phyloP scores from a whole-genome alignment of 768 basidiomycete species.

The Coprinopsis sp. region DNA sequence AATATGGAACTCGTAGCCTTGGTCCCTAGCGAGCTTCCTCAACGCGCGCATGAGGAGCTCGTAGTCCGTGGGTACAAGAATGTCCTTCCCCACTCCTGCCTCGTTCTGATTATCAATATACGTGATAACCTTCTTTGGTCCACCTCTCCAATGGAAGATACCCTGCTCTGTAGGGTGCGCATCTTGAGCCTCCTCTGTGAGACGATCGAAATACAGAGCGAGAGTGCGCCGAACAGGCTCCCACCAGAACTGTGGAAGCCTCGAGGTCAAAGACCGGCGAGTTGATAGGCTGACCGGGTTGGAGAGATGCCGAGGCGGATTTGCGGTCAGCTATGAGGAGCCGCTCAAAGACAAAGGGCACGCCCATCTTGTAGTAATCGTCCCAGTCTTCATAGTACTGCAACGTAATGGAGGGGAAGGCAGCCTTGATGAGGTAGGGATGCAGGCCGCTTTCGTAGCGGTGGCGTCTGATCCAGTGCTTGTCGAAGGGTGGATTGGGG shows the following conservation, averaged over 20 bases:
- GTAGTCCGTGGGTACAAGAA: slow-evolving; percentile 51
- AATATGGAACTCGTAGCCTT: slow-evolving; percentile 53
- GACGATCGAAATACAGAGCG: slow-evolving; percentile 33
- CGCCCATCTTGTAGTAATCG: slow-evolving; percentile 62
- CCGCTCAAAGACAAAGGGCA: slow-evolving; percentile 72
- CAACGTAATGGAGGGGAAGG: slow-evolving; percentile 65
- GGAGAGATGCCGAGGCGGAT: slow-evolving; percentile 42
- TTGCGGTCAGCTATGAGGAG: slow-evolving; percentile 72
- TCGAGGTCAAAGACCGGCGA: slow-evolving; percentile 40
- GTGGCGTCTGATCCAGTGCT: slow-evolving; percentile 35
- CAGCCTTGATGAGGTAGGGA: slow-evolving; percentile 63
- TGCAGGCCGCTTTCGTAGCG: slow-evolving; percentile 65
- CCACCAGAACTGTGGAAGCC: slow-evolving; percentile 65
- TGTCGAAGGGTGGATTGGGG: slow-evolving; percentile 28
- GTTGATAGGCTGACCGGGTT: slow-evolving; percentile 36
- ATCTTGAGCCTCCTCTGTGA: slow-evolving; percentile 3
- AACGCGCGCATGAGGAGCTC: slow-evolving; percentile 56
- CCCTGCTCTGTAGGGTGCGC: slow-evolving; percentile 13
- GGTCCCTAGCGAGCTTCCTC: slow-evolving; percentile 41
- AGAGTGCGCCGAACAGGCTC: slow-evolving; percentile 46
- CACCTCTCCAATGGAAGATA: slow-evolving; percentile 19
- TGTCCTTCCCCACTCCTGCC: slow-evolving; percentile 35
- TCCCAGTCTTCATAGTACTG: slow-evolving; percentile 74
- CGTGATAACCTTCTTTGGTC: slow-evolving; percentile 31
- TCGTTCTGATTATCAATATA: slow-evolving; percentile 40